Conservation (phyloP, 208 protist species). For the Acanthamoeba healyi region DNA sequence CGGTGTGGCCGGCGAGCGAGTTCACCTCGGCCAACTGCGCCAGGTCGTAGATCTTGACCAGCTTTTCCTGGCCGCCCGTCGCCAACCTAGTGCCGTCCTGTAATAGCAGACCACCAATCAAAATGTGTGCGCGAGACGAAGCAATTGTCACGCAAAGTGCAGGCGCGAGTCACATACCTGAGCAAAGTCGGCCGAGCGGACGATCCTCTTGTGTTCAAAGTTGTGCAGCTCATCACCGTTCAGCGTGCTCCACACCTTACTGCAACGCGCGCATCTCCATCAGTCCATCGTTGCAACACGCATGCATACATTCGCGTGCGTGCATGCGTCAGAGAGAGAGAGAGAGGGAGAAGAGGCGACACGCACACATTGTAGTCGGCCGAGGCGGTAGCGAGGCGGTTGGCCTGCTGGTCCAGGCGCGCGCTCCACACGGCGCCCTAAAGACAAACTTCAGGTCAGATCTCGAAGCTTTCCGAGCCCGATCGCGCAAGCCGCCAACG, state of each 20-base stretch:
- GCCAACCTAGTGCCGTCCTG: constrained; percentile 90
- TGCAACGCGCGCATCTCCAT: constrained; percentile 15
- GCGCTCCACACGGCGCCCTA: constrained; percentile 94
- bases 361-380: constrained; percentile 94
- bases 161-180: neutral
- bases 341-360: neutral
- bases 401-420: constrained; percentile 93
- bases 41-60: constrained; percentile 94
- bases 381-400: constrained; percentile 93
- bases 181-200: constrained; percentile 91
- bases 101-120: no score
- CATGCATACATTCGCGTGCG: neutral
- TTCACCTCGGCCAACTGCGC: constrained; percentile 20
- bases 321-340: neutral
- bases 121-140: no score
- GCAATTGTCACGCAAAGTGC: no score
- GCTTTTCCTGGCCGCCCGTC: constrained; percentile 94
- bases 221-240: constrained; percentile 94
- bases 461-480: no score
- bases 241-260: constrained; percentile 95
- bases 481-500: neutral
- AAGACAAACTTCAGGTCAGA: neutral
- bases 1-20: constrained; percentile 9
- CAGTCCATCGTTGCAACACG: no score
- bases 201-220: constrained; percentile 95